Percentiles rank a stretch among this genome's conserved stretches.
Conservation (phyloP, 306 rosid genomes). For the Prunus kanzakura region DNA sequence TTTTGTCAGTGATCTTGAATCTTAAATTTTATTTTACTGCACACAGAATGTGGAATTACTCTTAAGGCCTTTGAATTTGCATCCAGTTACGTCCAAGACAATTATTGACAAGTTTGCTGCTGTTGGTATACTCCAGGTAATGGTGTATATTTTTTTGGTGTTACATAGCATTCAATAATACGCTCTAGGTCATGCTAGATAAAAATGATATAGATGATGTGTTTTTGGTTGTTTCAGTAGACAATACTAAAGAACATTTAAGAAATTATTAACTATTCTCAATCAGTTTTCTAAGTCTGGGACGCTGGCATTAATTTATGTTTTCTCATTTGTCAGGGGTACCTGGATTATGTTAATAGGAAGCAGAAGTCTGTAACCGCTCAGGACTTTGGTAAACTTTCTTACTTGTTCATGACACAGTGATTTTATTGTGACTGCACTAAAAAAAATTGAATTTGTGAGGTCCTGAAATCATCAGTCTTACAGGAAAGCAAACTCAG, state of each 20-base stretch:
- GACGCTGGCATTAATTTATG: background rate
- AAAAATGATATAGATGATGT: background rate
- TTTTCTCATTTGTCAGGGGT: conserved; percentile 54
- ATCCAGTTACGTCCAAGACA: conserved; percentile 50
- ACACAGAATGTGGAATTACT: conserved; percentile 63
- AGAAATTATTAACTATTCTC: background rate
- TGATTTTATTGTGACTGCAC: background rate
- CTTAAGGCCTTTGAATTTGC: conserved; percentile 52
- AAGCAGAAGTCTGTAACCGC: conserved; percentile 24
- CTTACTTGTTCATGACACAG: background rate
- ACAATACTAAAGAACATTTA: background rate
- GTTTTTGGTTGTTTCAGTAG: background rate
- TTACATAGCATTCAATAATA: background rate
- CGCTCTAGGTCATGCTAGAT: background rate
- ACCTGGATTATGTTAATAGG: conserved; percentile 69
- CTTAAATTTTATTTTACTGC: conserved; percentile 7
- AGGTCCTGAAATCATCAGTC: background rate
- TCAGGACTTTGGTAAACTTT: background rate
- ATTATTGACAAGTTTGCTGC: conserved; percentile 89
- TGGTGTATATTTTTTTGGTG: background rate
- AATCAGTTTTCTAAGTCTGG: background rate
- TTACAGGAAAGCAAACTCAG: background rate
- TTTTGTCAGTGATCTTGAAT: background rate
- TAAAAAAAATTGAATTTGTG: background rate
- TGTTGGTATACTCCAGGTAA: conserved; percentile 88